Evolutionary conservation across 2,329 filamentous ascomycete genomes (phyloP), one percentile per base, ranked within the genome.

Genomic region (Ophiocordyceps camponoti-leonardi): DNA sequence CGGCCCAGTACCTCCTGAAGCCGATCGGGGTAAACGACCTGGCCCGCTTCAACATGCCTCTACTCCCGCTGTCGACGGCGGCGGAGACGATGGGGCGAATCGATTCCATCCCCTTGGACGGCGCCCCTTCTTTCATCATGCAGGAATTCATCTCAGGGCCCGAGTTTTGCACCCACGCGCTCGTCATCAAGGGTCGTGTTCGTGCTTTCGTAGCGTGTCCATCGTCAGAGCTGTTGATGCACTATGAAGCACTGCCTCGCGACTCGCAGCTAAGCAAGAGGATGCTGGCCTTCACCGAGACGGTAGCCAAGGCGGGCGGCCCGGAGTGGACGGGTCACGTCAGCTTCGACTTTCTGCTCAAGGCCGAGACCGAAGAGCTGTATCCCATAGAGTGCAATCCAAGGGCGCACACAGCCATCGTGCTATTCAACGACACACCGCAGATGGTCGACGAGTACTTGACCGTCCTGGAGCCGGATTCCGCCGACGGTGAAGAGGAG

Each of bases 321-420:
- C 50, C 55, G 0, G 44, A 43, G 0, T 65, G 83, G 54, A 86
- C 81, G 0, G 83, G 83, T 0, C 84, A 88, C 56, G 58, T 87
- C 30, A 80, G 74, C 18, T 80, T 88, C 45, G 79, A 85, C 56
- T 81, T 88, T 49, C 63, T 86, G 51, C 72, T 82, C 2, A 58
- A 61, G n/a, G 52, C 82, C 2, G 58, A 61, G n/a, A 52, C 67
- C 51, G 26, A 51, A 0, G 44, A 49, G 4, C 45, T 46, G 4
- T 80, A 76, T 50, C 77, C 79, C 0, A 84, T 85, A 47, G 80
- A 84, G 55, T 84, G 80, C 54, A 85, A 84, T 46, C 81, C 81
- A 0, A 66, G 81, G 14, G 76, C 75, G 0, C 80, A 85, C 52
- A 85, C 81, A 0, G 81, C 81, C 0, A 72, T 80, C 0, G 67